Evolutionary conservation across 2,329 filamentous ascomycete genomes (phyloP), one percentile per base, ranked within the genome.

Genomic region (Leptoxyphium fumago): DNA sequence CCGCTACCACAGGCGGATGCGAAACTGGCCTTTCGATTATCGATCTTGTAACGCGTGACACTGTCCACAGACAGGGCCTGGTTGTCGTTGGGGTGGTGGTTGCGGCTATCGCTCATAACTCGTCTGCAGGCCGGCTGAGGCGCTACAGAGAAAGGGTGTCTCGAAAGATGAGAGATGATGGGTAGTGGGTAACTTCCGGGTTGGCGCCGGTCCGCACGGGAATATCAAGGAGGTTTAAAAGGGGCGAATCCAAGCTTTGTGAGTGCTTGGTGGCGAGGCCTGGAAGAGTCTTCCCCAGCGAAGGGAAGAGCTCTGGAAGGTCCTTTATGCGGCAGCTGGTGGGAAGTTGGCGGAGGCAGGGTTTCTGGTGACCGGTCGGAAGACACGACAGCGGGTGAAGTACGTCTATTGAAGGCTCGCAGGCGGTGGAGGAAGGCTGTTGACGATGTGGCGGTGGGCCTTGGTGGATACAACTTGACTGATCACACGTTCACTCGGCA

Each of bases 311-410:
- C 83, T 84, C 80, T 77, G 78, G 78, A 81, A 81, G 78, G 78
- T 80, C 83, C 93, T 84, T 86, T 96, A 98, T 98, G 89, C 91
- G 91, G 91, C 91, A 96, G 89, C 85, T 94, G 83, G 77, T 72
- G 69, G 67, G 70, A 69, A 69, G 75, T 68, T 65, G 75, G 69
- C 64, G 70, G 74, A 66, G 73, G 74, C 54, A 62, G 64, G 53
- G 55, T 55, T 59, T 61, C 61, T 59, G 61, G 57, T 54, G 63
- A 61, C 55, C 59, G 57, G 50, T 55, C 58, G 51, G 70, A 65
- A 55, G 71, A 57, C 56, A 64, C 52, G 57, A 60, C 58, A 53
- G 66, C 61, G 48, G 58, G 45, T 55, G 50, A 53, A 53, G 49
- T 61, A 55, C 42, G 55, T 53, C 58, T 64, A 44, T 32, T 38